phyloP scores from a whole-genome alignment of 129 eudicot genomes.

The Dittrichia graveolens region DNA sequence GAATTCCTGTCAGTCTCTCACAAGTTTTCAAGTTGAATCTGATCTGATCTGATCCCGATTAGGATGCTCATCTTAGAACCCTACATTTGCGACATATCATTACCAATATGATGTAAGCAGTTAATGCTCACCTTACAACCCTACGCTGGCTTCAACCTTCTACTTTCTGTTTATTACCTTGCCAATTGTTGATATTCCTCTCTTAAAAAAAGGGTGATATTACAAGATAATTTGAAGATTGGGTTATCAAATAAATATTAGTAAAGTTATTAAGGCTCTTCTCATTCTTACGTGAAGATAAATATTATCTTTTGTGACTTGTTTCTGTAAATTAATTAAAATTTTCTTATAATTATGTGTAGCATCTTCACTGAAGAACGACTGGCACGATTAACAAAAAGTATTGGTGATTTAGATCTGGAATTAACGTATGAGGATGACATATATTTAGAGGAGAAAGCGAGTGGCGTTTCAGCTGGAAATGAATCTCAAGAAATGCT shows the following conservation, averaged over 20 bases:
- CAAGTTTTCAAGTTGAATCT: too few species aligned
- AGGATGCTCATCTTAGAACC: too few species aligned
- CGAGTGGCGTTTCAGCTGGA: constrained; percentile 35
- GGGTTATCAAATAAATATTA: background rate
- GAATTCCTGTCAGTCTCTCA: too few species aligned
- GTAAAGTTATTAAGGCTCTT: background rate
- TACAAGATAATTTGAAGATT: background rate
- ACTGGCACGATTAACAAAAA: constrained; percentile 74
- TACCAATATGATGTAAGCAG: too few species aligned
- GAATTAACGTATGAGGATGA: constrained; percentile 42
- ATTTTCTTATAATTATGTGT: constrained; percentile 29
- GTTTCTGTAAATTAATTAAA: background rate
- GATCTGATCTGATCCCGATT: too few species aligned
- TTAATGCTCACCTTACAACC: too few species aligned
- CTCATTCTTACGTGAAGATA: background rate
- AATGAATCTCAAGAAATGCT: constrained; percentile 37
- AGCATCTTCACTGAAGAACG: constrained; percentile 94
- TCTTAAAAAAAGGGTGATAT: background rate
- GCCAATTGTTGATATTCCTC: background rate
- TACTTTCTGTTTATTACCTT: background rate
- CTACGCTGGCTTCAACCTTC: too few species aligned
- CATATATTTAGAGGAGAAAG: constrained; percentile 45
- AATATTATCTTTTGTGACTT: constrained; percentile 12
- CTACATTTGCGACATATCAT: too few species aligned
- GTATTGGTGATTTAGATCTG: constrained; percentile 55